phyloP scores from a whole-genome alignment of 352 stramenopile genomes.

The Phytophthora citrophthora region DNA sequence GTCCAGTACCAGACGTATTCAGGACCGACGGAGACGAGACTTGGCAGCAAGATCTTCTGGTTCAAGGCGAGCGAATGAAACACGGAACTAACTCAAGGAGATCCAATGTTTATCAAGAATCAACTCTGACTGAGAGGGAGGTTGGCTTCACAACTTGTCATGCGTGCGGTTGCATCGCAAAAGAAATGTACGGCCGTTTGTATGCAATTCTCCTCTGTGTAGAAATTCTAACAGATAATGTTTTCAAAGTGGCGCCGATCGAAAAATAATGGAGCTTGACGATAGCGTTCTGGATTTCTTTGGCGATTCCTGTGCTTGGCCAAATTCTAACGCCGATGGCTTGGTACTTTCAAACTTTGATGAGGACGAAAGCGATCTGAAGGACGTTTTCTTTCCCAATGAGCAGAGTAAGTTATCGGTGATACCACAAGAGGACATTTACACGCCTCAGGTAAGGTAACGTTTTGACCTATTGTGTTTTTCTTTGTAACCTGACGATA shows the following conservation, averaged over 20 bases:
- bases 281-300: not conserved
- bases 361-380: constrained; percentile 12
- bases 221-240: not conserved
- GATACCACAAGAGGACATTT: not conserved
- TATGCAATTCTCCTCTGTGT: not conserved
- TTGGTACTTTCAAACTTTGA: not conserved
- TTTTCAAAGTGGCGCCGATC: not conserved
- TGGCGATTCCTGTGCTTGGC: not conserved
- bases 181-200: constrained; percentile 10
- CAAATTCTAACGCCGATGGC: not conserved
- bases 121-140: not conserved
- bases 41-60: not conserved
- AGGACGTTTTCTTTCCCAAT: constrained; percentile 36
- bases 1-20: no score
- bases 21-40: no score
- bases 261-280: not conserved
- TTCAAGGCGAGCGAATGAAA: not conserved
- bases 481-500: not conserved
- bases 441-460: constrained; percentile 10
- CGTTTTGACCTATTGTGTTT: not conserved
- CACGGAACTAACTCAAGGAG: not conserved
- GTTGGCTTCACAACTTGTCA: constrained; percentile 3
- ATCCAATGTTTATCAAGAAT: not conserved
- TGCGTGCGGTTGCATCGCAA: constrained; percentile 12
- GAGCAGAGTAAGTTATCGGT: not conserved